These are phyloP conservation scores for Cryptosporidium felis DNA, from an alignment of 169 alveolate species.

Conservation along the genomic window DNA sequence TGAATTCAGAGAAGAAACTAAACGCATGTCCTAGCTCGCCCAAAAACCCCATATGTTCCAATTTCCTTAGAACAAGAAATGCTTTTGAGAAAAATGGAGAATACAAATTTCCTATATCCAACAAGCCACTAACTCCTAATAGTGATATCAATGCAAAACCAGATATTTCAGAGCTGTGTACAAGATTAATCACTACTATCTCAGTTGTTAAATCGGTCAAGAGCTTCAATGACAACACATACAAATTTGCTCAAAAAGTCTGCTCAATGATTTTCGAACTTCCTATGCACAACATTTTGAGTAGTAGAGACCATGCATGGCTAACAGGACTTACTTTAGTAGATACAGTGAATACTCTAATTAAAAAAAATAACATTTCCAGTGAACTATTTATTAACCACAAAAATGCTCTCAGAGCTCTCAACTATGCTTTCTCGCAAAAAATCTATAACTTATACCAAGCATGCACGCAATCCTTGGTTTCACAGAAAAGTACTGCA, in stretches of 20 bases:
- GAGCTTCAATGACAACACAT: conserved; percentile 44
- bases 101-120: not conserved
- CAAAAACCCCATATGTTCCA: no score
- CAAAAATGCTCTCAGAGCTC: conserved; percentile 43
- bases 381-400: conserved; percentile 13
- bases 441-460: conserved; percentile 31
- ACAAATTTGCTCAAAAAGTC: conserved; percentile 44
- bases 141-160: not conserved
- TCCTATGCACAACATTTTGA: conserved; percentile 41
- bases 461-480: conserved; percentile 60
- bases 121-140: not conserved
- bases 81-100: not conserved
- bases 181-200: conserved; percentile 16
- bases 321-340: conserved; percentile 33
- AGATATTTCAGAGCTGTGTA: conserved; percentile 23
- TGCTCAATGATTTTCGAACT: conserved; percentile 49
- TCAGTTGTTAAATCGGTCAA: conserved; percentile 36
- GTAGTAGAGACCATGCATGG: conserved; percentile 44
- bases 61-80: not conserved
- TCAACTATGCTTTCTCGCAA: conserved; percentile 53
- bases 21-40: no score
- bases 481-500: conserved; percentile 46
- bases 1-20: not conserved
- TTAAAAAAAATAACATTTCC: not conserved
- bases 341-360: not conserved